A percentile compares a stretch with the other conserved stretches of the same genome.
Evolutionary conservation across 176 grass and related monocot genomes (phyloP).

Genomic region (Triticum dicoccoides): DNA sequence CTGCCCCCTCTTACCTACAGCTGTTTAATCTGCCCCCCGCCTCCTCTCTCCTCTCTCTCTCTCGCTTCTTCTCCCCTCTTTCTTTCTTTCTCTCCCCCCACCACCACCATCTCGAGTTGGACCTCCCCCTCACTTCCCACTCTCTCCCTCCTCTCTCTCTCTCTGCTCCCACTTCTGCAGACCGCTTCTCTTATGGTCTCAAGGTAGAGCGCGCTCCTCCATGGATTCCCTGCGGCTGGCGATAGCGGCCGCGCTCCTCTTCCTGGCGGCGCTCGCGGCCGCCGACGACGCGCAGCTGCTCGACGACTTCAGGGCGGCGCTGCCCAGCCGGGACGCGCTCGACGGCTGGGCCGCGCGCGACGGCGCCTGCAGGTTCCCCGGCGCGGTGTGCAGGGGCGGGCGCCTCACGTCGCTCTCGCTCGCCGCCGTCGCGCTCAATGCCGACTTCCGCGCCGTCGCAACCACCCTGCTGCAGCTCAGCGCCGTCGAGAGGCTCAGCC

Average conservation of each 20-base stretch:
- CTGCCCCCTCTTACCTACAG: conserved; percentile 39
- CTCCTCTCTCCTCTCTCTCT: not conserved
- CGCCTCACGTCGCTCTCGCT: conserved; percentile 61
- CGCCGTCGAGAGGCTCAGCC: conserved; percentile 52
- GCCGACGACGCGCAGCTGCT: conserved; percentile 70
- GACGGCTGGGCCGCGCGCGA: conserved; percentile 39
- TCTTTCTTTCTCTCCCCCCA: not conserved
- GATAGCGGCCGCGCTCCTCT: conserved; percentile 2
- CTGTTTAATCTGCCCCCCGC: conserved; percentile 44
- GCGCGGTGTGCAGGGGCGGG: conserved; percentile 56
- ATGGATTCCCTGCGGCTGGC: conserved; percentile 37
- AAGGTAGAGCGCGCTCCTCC: conserved; percentile 8
- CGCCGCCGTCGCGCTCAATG: conserved; percentile 50
- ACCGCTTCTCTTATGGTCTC: conserved; percentile 45
- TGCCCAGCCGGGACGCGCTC: conserved; percentile 45
- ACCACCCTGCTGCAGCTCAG: conserved; percentile 50
- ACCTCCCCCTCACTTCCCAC: not conserved
- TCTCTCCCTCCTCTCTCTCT: not conserved
- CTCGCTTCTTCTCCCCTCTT: too few relatives aligned
- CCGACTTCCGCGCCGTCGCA: conserved; percentile 59
- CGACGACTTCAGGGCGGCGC: conserved; percentile 61
- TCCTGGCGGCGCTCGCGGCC: not conserved
- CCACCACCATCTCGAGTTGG: not conserved
- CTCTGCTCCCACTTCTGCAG: conserved; percentile 6
- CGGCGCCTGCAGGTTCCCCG: conserved; percentile 59